These are phyloP conservation scores for Zymoseptoria passerinii DNA, from an alignment of 2,329 filamentous ascomycete genomes.

Conservation along the genomic window DNA sequence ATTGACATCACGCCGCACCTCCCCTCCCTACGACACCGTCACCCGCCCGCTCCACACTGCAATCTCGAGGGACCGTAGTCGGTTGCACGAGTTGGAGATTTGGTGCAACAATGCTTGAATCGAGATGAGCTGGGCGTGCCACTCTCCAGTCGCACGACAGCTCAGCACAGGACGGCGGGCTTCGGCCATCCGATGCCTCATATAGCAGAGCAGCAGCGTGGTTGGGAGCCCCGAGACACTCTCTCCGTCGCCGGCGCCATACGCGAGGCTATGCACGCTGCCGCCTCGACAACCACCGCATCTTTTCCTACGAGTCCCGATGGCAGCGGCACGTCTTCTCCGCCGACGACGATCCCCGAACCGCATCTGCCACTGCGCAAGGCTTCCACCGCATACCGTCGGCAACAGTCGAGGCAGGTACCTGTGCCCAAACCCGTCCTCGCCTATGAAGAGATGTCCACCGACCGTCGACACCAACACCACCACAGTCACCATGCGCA, in stretches of 20 bases:
- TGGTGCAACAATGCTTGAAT: background rate
- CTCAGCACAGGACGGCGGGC: background rate
- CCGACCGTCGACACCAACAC: constrained; percentile 3
- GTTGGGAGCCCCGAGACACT: constrained; percentile 14
- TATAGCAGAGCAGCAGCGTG: constrained; percentile 12
- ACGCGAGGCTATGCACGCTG: constrained; percentile 21
- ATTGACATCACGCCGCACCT: background rate
- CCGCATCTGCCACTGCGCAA: constrained; percentile 36
- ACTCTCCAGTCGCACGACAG: background rate
- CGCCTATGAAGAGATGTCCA: constrained; percentile 3
- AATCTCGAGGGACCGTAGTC: background rate
- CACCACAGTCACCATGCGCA: constrained; percentile 8
- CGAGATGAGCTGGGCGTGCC: background rate
- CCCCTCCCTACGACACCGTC: background rate
- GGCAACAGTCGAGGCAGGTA: constrained; percentile 27
- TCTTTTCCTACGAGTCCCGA: constrained; percentile 3
- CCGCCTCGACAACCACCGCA: background rate
- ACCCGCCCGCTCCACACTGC: background rate
- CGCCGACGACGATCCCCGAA: constrained; percentile 23
- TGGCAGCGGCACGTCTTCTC: constrained; percentile 52
- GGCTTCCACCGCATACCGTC: constrained; percentile 31
- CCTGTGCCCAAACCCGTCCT: constrained; percentile 25
- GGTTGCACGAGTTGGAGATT: background rate
- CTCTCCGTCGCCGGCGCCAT: constrained; percentile 21
- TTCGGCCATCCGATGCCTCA: background rate